Conservation (phyloP, 2,329 filamentous ascomycete genomes). For the Amauroascus verrucosus region DNA sequence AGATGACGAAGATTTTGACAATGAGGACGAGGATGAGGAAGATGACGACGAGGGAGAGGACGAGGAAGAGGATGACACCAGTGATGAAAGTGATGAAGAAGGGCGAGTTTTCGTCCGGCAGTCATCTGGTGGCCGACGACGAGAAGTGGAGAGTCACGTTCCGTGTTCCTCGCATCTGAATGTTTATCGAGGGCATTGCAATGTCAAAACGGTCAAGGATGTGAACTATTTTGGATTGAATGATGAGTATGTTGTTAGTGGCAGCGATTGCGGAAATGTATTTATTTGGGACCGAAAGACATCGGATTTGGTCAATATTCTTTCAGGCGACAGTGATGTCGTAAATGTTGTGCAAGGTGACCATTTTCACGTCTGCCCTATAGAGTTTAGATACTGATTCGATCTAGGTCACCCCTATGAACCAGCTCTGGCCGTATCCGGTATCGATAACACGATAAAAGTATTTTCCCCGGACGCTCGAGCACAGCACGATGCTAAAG, state of each 20-base stretch:
- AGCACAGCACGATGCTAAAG: slow-evolving; percentile 47
- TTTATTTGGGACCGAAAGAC: slow-evolving; percentile 61
- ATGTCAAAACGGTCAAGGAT: slow-evolving; percentile 58
- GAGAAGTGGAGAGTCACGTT: slow-evolving; percentile 45
- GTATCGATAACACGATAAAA: slow-evolving; percentile 59
- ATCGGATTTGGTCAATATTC: slow-evolving; percentile 51
- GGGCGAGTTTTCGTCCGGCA: slow-evolving; percentile 37
- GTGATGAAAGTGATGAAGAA: slow-evolving; percentile 25
- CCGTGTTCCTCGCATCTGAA: slow-evolving; percentile 49
- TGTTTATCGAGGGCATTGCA: slow-evolving; percentile 54
- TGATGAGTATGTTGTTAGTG: slow-evolving; percentile 59
- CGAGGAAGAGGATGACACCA: slow-evolving; percentile 25
- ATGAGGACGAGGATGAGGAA: slow-evolving; percentile 25
- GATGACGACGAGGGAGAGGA: slow-evolving; percentile 25
- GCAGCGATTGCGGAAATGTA: slow-evolving; percentile 55
- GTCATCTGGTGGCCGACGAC: slow-evolving; percentile 34
- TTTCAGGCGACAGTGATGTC: slow-evolving; percentile 58
- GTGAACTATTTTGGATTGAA: slow-evolving; percentile 58
- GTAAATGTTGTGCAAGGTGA: slow-evolving; percentile 57
- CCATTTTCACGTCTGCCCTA: slow-evolving; percentile 11
- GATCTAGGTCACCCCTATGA: slow-evolving; percentile 53
- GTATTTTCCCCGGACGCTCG: slow-evolving; percentile 54
- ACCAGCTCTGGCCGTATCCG: slow-evolving; percentile 54
- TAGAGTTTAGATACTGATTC: not conserved
- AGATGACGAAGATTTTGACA: slow-evolving; percentile 22